Base-by-base conservation (phyloP, 306 rosid genomes). In the Vicia faba region DNA sequence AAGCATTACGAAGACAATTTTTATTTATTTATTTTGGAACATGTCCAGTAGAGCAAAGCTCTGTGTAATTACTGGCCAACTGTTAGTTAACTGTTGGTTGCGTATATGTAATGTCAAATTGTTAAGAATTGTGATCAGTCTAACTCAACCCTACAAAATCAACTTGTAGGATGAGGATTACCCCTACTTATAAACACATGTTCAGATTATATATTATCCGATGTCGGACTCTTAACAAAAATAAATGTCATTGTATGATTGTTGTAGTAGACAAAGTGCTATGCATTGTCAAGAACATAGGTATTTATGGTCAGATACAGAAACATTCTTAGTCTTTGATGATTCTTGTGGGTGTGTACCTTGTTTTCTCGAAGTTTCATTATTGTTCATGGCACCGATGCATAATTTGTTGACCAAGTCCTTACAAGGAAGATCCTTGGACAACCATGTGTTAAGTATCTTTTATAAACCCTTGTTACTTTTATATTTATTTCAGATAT, bases 341-440 rank as follows among this genome's bases (percentile, higher is more conserved):
- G 61, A 55, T 26, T 3, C 38, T 55, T 26, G 61, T 12, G 11
- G 18, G n/a, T 2, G 10, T 26, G 61, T 55, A 13, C 61, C 61
- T 55, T 55, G 18, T 55, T 12, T 13, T 12, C 38, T 26, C 1
- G 5, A 11, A 12, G 61, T 55, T 55, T 26, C 18, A 55, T 55
- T 25, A 55, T 55, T 55, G 36, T 55, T 26, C 64, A 23, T 39
- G 46, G 26, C n/a, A 65, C 65, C 49, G 29, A 6, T 19, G 20
- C 50, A 26, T 55, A 61, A 60, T 66, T 26, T 76, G 10, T 41
- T 64, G 38, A 26, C 69, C 64, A 11, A 29, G 2, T 65, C 40
- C 14, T 25, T 18, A 28, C 19, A 60, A 41, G 15, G 75, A 19
- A 69, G 31, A 38, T 40, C 41, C 28, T 31, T 54, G 45, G 49